These are phyloP conservation scores for Taphrina populina DNA, from an alignment of 1,139 yeast genomes.

Conservation along the genomic window DNA sequence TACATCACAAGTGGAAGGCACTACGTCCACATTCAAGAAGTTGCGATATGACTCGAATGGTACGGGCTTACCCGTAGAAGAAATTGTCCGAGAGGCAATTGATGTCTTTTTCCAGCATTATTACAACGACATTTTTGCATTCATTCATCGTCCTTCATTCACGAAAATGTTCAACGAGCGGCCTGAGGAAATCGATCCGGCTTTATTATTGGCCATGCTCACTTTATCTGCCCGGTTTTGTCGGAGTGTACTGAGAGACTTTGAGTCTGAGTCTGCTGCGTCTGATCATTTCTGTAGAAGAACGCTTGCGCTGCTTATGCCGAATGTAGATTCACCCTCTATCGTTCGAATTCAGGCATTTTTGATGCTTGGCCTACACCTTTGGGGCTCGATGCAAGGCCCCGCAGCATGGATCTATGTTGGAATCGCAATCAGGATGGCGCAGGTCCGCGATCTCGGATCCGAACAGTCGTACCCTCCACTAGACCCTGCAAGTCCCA, in stretches of 20 bases:
- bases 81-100: conserved; percentile 21
- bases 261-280: conserved; percentile 30
- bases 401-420: conserved; percentile 32
- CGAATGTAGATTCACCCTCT: conserved; percentile 25
- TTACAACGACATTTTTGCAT: conserved; percentile 29
- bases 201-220: conserved; percentile 24
- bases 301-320: conserved; percentile 27
- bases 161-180: conserved; percentile 15
- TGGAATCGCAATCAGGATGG: conserved; percentile 31
- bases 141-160: conserved; percentile 29
- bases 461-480: conserved; percentile 22
- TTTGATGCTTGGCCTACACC: conserved; percentile 27
- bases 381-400: conserved; percentile 31
- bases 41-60: conserved; percentile 17
- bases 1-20: conserved; percentile 14
- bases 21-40: conserved; percentile 19
- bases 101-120: conserved; percentile 25
- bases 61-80: conserved; percentile 24
- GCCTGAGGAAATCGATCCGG: conserved; percentile 26
- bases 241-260: conserved; percentile 20
- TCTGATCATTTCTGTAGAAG: conserved; percentile 28
- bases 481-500: conserved; percentile 9
- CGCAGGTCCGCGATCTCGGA: conserved; percentile 31
- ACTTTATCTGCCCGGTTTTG: conserved; percentile 29
- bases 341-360: conserved; percentile 26